Evolutionary conservation across 2,329 filamentous ascomycete species (phyloP).

Genomic region (Mycocentrospora acerina): DNA sequence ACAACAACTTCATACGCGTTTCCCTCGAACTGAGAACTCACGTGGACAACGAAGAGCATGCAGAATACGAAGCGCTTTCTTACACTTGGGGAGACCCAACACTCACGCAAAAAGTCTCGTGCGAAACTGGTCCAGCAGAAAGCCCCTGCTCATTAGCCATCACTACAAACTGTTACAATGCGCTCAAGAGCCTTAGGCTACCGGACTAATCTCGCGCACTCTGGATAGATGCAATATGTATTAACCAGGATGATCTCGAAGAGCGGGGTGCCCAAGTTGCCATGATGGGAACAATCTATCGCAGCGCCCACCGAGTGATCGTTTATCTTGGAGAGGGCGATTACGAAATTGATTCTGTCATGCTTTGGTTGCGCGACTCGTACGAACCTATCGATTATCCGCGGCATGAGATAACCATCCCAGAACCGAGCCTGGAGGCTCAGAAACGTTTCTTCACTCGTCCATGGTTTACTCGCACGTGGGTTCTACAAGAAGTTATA

Average conservation of each 20-base stretch:
- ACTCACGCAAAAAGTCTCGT: not conserved
- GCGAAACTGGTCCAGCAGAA: not conserved
- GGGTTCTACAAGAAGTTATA: too few species aligned
- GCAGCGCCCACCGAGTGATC: slow-evolving; percentile 7
- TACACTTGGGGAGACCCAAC: slow-evolving; percentile 3
- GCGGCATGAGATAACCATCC: too few species aligned
- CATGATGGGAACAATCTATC: slow-evolving; percentile 12
- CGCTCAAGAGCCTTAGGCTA: slow-evolving; percentile 5
- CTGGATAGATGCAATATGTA: slow-evolving; percentile 17
- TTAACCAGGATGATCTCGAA: slow-evolving; percentile 12
- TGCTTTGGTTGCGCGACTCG: too few species aligned
- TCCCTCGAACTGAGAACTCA: too few species aligned
- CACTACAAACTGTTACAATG: slow-evolving; percentile 3
- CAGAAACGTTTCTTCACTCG: too few species aligned
- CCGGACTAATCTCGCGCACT: slow-evolving; percentile 2
- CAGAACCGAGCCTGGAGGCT: too few species aligned
- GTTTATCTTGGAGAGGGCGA: slow-evolving; percentile 14
- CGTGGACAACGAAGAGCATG: too few species aligned
- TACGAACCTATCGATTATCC: too few species aligned
- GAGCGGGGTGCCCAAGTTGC: slow-evolving; percentile 13
- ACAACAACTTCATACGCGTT: not conserved
- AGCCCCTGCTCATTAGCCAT: slow-evolving; percentile 1
- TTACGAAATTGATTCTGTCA: too few species aligned
- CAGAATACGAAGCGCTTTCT: slow-evolving; percentile 6
- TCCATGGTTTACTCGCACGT: too few species aligned